Evolutionary conservation across 2,329 filamentous ascomycete species (phyloP).

Genomic region (Trichoderma harzianum): DNA sequence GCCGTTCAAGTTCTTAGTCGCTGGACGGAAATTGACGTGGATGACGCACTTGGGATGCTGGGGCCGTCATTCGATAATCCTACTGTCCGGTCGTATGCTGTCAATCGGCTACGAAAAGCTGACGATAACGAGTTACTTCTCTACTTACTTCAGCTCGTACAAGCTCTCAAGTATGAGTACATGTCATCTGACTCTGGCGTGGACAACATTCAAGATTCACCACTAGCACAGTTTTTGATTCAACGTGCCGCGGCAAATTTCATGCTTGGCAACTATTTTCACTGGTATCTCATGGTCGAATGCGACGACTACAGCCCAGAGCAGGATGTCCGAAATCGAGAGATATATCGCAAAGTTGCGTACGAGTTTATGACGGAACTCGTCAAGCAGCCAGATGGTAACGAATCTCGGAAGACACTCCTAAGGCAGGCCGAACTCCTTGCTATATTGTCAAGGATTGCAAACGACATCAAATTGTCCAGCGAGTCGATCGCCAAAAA

Average conservation of each 20-base stretch:
- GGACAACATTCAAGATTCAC: slow-evolving; percentile 69
- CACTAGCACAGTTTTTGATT: slow-evolving; percentile 84
- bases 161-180: slow-evolving; percentile 91
- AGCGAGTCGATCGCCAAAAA: slow-evolving; percentile 76
- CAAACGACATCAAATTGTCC: slow-evolving; percentile 80
- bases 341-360: slow-evolving; percentile 87
- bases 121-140: slow-evolving; percentile 88
- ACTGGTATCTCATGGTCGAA: slow-evolving; percentile 99
- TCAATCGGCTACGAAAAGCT: slow-evolving; percentile 84
- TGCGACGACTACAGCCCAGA: slow-evolving; percentile 80
- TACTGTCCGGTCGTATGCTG: slow-evolving; percentile 86
- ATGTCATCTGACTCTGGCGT: slow-evolving; percentile 56
- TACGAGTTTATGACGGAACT: slow-evolving; percentile 95
- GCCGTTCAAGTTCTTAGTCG: slow-evolving; percentile 85
- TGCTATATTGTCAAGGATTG: slow-evolving; percentile 80
- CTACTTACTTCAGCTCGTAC: slow-evolving; percentile 90
- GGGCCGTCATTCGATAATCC: slow-evolving; percentile 89
- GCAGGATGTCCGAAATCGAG: slow-evolving; percentile 70
- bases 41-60: slow-evolving; percentile 90
- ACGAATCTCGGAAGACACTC: slow-evolving; percentile 70
- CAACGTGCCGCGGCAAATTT: slow-evolving; percentile 84
- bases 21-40: slow-evolving; percentile 96
- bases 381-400: slow-evolving; percentile 66
- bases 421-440: slow-evolving; percentile 87
- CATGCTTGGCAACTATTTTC: slow-evolving; percentile 87